Evolutionary conservation across 805 yeast genomes (phyloP).

Genomic region (Vanderwaltozyma polyspora): DNA sequence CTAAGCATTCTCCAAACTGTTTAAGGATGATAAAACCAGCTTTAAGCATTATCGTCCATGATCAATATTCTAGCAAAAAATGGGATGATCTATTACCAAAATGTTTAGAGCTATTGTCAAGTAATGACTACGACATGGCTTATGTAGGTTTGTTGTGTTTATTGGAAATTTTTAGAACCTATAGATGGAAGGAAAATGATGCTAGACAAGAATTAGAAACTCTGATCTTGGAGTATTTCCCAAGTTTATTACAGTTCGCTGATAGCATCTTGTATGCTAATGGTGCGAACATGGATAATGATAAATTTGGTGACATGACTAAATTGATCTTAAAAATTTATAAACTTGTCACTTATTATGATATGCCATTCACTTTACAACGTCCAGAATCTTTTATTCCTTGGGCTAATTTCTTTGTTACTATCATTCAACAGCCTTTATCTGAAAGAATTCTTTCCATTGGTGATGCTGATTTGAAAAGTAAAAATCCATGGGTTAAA

Average conservation of each 20-base stretch:
- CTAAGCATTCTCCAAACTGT: slow-evolving; percentile 29
- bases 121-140: slow-evolving; percentile 33
- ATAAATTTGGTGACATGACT: slow-evolving; percentile 57
- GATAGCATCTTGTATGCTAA: slow-evolving; percentile 36
- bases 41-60: slow-evolving; percentile 38
- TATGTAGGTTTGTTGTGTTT: slow-evolving; percentile 63
- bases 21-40: slow-evolving; percentile 41
- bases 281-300: slow-evolving; percentile 22
- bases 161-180: slow-evolving; percentile 56
- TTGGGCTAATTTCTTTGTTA: slow-evolving; percentile 74
- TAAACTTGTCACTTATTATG: slow-evolving; percentile 65
- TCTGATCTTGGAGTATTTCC: slow-evolving; percentile 48
- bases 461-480: slow-evolving; percentile 39
- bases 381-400: slow-evolving; percentile 37
- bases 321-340: slow-evolving; percentile 63
- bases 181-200: slow-evolving; percentile 58
- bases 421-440: slow-evolving; percentile 48
- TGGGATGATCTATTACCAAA: slow-evolving; percentile 47
- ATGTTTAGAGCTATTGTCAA: slow-evolving; percentile 35
- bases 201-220: slow-evolving; percentile 43
- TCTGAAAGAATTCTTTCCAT: slow-evolving; percentile 28
- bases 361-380: slow-evolving; percentile 59
- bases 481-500: slow-evolving; percentile 57
- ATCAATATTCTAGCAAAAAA: slow-evolving; percentile 35
- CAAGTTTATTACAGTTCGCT: slow-evolving; percentile 56